phyloP scores from a whole-genome alignment of 2,329 filamentous ascomycete genomes.

The Trichoderma breve region DNA sequence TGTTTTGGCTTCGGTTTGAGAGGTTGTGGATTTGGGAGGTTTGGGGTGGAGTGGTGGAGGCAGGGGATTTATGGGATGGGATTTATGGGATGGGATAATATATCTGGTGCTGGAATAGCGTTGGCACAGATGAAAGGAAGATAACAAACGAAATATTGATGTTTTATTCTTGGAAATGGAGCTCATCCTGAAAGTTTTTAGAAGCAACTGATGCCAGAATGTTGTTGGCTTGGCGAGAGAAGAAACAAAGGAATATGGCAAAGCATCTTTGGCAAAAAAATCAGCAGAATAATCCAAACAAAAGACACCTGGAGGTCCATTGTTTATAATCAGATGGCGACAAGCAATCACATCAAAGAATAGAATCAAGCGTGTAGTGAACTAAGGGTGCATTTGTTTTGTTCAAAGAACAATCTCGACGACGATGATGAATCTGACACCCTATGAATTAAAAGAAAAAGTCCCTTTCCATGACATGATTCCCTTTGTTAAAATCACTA shows the following conservation, averaged over 20 bases:
- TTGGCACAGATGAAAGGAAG: background rate
- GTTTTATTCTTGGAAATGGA: background rate
- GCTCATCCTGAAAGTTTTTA: rapidly evolving
- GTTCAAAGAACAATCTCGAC: background rate
- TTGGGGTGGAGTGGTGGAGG: background rate
- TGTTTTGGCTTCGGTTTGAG: background rate
- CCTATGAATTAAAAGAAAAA: background rate
- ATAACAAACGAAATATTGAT: rapidly evolving
- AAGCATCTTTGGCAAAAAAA: background rate
- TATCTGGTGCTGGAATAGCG: background rate
- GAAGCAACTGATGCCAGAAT: background rate
- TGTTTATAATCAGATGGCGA: background rate
- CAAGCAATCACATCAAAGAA: background rate
- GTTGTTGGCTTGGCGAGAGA: background rate
- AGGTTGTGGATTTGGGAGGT: background rate
- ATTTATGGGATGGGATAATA: background rate
- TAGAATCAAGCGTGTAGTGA: background rate
- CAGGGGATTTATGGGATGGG: background rate
- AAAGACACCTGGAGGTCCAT: too few relatives aligned
- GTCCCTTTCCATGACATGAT: background rate
- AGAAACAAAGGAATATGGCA: background rate
- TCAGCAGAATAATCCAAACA: background rate
- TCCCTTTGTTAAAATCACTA: background rate
- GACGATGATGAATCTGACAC: background rate
- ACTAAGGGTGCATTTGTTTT: background rate